A percentile compares a stretch with the other conserved stretches of the same genome.
These are phyloP conservation scores for Syzygium aqueum DNA, from an alignment of 345 rosid species.

Conservation along the genomic window DNA sequence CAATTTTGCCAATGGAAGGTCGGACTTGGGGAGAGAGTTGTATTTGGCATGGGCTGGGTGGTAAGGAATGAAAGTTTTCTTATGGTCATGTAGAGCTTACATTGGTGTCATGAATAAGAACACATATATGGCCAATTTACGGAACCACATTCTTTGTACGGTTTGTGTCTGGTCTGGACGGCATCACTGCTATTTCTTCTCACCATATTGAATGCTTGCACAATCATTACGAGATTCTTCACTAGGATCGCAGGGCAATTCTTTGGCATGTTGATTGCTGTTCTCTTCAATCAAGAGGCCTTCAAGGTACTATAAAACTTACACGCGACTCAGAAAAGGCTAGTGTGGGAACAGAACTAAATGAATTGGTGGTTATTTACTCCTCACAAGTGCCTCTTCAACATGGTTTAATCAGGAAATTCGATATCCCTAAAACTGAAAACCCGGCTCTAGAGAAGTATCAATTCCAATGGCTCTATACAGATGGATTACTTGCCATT, in stretches of 20 bases:
- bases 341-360: background rate
- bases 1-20: constrained; percentile 59
- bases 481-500: constrained; percentile 58
- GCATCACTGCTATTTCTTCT: constrained; percentile 49
- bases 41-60: constrained; percentile 75
- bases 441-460: constrained; percentile 22
- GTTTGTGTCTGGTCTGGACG: constrained; percentile 77
- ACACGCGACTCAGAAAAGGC: background rate
- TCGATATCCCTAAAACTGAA: constrained; percentile 27
- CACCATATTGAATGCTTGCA: constrained; percentile 56
- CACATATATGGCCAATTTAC: no score
- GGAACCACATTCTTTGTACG: background rate
- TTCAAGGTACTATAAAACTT: constrained; percentile 25
- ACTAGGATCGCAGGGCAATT: constrained; percentile 66
- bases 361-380: background rate
- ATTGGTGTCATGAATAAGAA: no score
- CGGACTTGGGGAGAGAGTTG: constrained; percentile 45
- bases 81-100: no score
- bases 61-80: constrained; percentile 18
- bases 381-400: background rate
- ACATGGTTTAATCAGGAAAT: constrained; percentile 58
- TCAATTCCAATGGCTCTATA: constrained; percentile 39
- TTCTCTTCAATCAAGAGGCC: constrained; percentile 75
- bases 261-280: constrained; percentile 68
- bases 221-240: constrained; percentile 46